Conservation (phyloP, 1,284 basidiomycete species). For the Golubevia sp. region DNA sequence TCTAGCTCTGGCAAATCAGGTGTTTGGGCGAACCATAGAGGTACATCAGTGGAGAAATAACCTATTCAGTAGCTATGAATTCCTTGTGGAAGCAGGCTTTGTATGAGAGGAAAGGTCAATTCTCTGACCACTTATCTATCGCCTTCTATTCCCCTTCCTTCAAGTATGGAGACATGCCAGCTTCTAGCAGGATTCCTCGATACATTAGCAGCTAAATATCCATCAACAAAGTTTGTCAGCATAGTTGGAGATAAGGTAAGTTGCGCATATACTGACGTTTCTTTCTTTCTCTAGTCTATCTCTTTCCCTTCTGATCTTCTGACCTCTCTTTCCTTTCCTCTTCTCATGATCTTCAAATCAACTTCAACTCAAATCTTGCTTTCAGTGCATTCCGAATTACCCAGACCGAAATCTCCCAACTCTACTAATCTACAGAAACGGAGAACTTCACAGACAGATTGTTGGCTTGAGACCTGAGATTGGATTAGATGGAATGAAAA, state of each 20-base stretch:
- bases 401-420: conserved; percentile 91
- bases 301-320: neutral
- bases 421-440: conserved; percentile 87
- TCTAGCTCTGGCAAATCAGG: no score
- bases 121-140: neutral
- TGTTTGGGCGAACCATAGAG: no score
- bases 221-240: conserved; percentile 91
- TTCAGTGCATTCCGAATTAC: conserved; percentile 87
- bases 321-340: neutral
- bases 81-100: no score
- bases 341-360: neutral
- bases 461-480: conserved; percentile 74
- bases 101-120: no score
- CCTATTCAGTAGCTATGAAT: no score
- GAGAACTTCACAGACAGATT: conserved; percentile 84
- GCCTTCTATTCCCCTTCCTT: neutral
- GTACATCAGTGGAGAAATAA: no score
- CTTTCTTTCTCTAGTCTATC: neutral
- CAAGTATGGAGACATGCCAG: conserved; percentile 67
- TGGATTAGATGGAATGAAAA: conserved; percentile 70
- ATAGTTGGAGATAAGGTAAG: conserved; percentile 79
- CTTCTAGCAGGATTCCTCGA: conserved; percentile 75
- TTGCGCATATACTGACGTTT: no score
- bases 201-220: conserved; percentile 77
- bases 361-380: neutral